Conservation (phyloP, 345 rosid species). For the Murraya koenigii region DNA sequence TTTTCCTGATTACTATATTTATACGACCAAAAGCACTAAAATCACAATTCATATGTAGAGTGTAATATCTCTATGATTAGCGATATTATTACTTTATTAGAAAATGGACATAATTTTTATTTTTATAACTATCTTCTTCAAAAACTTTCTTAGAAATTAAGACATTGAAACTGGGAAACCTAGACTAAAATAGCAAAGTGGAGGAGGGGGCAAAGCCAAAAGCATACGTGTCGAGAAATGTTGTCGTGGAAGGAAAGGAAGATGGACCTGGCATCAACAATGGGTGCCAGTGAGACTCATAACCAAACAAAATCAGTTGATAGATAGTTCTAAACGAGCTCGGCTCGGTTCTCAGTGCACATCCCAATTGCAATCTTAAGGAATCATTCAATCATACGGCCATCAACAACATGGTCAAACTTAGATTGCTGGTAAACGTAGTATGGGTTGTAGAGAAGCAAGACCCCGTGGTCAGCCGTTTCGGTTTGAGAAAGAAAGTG, state of each 20-base stretch:
- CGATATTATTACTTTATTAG: too few species aligned
- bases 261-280: not conserved
- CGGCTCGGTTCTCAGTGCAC: not conserved
- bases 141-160: too few species aligned
- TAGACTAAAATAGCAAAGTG: not conserved
- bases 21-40: not conserved
- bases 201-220: not conserved
- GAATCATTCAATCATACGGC: not conserved
- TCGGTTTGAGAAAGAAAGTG: conserved; percentile 4
- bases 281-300: conserved; percentile 18
- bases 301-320: conserved; percentile 25
- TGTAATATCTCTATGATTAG: too few species aligned
- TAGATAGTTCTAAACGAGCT: not conserved
- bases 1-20: not conserved
- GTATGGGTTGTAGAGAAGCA: not conserved
- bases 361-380: not conserved
- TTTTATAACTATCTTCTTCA: too few species aligned
- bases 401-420: not conserved
- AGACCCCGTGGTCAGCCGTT: conserved; percentile 1
- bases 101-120: too few species aligned
- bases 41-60: not conserved
- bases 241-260: not conserved
- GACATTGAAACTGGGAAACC: too few species aligned
- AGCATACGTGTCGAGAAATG: not conserved
- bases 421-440: not conserved